Base-by-base conservation (phyloP, 495 filamentous ascomycete species). In the Halenospora varia region DNA sequence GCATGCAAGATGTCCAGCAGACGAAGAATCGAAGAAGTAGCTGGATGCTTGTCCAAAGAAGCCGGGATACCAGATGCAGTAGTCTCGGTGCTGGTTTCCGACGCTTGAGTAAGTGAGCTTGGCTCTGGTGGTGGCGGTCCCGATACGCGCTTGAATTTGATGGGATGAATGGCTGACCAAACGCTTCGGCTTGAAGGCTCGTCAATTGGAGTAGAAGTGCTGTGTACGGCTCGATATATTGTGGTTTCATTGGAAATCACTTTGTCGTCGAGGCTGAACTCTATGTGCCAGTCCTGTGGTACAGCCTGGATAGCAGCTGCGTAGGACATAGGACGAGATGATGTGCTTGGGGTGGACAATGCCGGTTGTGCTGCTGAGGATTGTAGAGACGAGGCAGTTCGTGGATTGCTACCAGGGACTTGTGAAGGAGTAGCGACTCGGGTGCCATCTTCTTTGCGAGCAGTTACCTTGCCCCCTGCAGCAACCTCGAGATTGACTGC, bases 221-320 rank as follows among this genome's bases (percentile, higher is more conserved):
- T 87, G 62, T 97, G 90, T 15, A 97, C 89, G 47, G 93, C 95
- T 44, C 92, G 87, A 67, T 97, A 99, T 58, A 99, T 92, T 0
- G 95, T 99, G 2, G 90, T 97, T 61, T 97, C 93, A 62, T 89
- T 92, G 0, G 88, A 77, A 62, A 97, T 86, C 0, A 88, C 81
- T 65, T 92, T 87, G 47, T 83, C 89, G 59, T 91, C 86, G 54
- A 97, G 84, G 61, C 83, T 95, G 71, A 99, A 99, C 65, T 97
- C 90, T 42, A 99, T 89, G 64, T 99, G 94, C 95, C 95, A 99
- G 66, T 97, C 94, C 57, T 92, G 87, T n/a, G 92, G 90, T 3
- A 82, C 68, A 24, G 83, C 65, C 62, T 89, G 86, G 62, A 94
- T 82, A 3, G 91, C 90, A 35, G 88, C 89, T 15, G 91, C 88